Evolutionary conservation across 768 basidiomycete species (phyloP), one percentile per base, ranked within the genome.

Genomic region (Leccinum variicolor): DNA sequence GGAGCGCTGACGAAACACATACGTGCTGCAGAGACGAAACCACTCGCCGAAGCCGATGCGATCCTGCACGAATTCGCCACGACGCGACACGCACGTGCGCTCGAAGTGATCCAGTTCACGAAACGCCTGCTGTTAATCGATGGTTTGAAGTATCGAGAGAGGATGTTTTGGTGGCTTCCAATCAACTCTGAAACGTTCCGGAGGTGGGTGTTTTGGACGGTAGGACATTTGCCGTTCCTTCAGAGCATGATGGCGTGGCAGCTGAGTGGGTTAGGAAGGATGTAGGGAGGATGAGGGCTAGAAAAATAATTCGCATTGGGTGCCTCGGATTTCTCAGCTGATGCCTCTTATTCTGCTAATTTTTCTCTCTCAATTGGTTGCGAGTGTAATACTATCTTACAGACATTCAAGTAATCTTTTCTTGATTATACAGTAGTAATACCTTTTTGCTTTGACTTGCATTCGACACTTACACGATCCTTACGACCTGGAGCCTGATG

Each of bases 91-190:
- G 68, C 64, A 19, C 73, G 73, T 19, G 81, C 79, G 6, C 63
- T 80, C 41, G 66, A 69, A 26, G 75, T 77, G 26, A 80, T 83
- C 46, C 56, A 60, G 15, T 56, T 79, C 29, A 76, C 78, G 17
- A 79, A 81, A 63, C 54, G 62, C 7, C 58, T 77, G 57, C 52
- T 70, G n/a, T 54, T 58, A 5, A 45, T 69, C n/a, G 34, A 56
- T 19, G 68, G 70, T 13, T 59, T 68, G 57, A 65, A 65, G 41
- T 58, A 70, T 17, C 19, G 31, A 15, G 50, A 64, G 19, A 36
- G 46, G 34, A 19, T 64, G 41, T 49, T 26, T 25, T 60, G 68
- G 60, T 70, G 68, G 62, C 52, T 68, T 29, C 74, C 69, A 0
- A 48, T 66, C 10, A 69, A 67, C 55, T 64, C 64, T 52, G 54